Evolutionary conservation across 2,329 filamentous ascomycete species (phyloP).

Genomic region (Aureobasidium pullulans): DNA sequence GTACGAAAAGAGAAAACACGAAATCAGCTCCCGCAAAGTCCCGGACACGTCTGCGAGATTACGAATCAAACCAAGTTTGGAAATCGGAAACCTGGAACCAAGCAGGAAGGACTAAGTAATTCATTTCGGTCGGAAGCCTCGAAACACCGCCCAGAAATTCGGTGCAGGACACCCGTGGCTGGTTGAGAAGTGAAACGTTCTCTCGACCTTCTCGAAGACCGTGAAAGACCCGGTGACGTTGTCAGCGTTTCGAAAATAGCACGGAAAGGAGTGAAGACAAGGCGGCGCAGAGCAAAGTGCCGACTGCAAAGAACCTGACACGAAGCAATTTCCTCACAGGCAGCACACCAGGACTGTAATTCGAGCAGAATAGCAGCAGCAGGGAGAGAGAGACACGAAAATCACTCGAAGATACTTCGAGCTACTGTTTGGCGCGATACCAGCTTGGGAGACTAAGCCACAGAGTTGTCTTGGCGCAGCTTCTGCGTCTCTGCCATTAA

Average conservation of each 20-base stretch:
- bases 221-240: constrained; percentile 3
- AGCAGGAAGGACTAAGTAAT: neutral
- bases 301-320: constrained; percentile 1
- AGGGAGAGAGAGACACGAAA: neutral
- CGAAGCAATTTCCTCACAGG: constrained; percentile 10
- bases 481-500: neutral
- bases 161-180: constrained; percentile 8
- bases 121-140: constrained; percentile 8
- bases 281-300: neutral
- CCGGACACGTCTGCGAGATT: neutral
- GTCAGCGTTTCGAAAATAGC: neutral
- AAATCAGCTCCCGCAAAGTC: neutral
- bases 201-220: constrained; percentile 10
- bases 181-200: constrained; percentile 10
- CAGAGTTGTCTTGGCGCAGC: neutral
- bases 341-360: constrained; percentile 9
- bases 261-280: neutral
- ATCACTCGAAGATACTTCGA: neutral
- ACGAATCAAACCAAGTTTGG: constrained; percentile 2
- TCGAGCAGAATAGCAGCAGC: constrained; percentile 7
- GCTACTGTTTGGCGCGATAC: no score
- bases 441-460: no score
- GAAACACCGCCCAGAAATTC: constrained; percentile 9
- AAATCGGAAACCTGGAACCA: neutral
- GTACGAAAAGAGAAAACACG: neutral